phyloP scores from a whole-genome alignment of 1,139 yeast species.

The Scheffersomyces insectosa region DNA sequence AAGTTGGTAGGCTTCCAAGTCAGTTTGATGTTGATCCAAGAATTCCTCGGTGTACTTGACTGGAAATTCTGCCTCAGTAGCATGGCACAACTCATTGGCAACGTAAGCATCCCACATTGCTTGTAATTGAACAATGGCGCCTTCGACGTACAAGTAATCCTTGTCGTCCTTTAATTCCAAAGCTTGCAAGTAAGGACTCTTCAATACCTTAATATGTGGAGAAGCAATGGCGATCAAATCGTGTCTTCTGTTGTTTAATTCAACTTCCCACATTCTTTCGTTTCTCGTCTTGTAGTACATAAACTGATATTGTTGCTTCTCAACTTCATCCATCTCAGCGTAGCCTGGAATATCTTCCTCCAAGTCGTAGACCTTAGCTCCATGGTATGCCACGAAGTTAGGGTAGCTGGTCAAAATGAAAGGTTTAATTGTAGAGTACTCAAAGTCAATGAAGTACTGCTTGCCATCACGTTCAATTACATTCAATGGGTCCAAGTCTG shows the following conservation, averaged over 20 bases:
- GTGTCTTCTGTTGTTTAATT: slow-evolving; percentile 63
- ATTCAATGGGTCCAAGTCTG: slow-evolving; percentile 91
- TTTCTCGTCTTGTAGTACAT: slow-evolving; percentile 89
- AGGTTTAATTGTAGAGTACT: slow-evolving; percentile 78
- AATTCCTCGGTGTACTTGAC: slow-evolving; percentile 56
- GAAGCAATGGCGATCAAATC: slow-evolving; percentile 77
- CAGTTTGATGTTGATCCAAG: slow-evolving; percentile 55
- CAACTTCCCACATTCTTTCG: slow-evolving; percentile 83
- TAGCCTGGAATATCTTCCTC: slow-evolving; percentile 74
- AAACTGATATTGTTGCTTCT: slow-evolving; percentile 78
- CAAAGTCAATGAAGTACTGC: slow-evolving; percentile 73
- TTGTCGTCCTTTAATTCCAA: slow-evolving; percentile 60
- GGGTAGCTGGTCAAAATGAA: slow-evolving; percentile 78
- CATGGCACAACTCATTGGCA: slow-evolving; percentile 57
- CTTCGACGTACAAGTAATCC: slow-evolving; percentile 68
- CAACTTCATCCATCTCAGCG: slow-evolving; percentile 64
- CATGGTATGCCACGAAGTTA: slow-evolving; percentile 79
- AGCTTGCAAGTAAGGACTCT: slow-evolving; percentile 66
- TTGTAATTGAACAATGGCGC: slow-evolving; percentile 68
- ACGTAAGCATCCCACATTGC: slow-evolving; percentile 75
- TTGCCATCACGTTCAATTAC: slow-evolving; percentile 51
- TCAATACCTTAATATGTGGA: slow-evolving; percentile 70
- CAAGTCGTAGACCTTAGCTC: slow-evolving; percentile 78
- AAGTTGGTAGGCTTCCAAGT: slow-evolving; percentile 66
- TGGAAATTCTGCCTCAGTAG: slow-evolving; percentile 54